Evolutionary conservation across 805 yeast genomes (phyloP).

Genomic region (Schizosaccharomyces cryophilus): DNA sequence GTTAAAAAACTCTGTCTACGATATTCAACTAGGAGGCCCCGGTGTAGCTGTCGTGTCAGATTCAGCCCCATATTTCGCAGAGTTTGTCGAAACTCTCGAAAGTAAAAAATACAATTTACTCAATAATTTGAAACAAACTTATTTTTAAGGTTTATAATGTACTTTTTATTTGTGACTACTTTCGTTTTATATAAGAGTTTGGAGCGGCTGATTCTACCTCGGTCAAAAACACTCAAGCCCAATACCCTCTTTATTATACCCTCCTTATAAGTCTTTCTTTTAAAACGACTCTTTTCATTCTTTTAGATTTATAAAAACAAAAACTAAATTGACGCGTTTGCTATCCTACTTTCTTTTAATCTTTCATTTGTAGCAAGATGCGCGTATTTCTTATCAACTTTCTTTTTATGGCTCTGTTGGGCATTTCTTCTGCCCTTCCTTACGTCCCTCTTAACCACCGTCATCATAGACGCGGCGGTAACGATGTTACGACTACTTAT

Average conservation of each 20-base stretch:
- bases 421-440: neutral
- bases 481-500: neutral
- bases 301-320: too few relatives aligned
- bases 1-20: slow-evolving; percentile 45
- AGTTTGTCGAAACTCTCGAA: neutral
- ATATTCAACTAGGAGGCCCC: slow-evolving; percentile 65
- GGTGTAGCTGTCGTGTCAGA: slow-evolving; percentile 32
- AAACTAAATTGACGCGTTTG: too few relatives aligned
- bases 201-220: too few relatives aligned
- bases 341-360: neutral
- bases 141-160: neutral
- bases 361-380: neutral
- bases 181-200: too few relatives aligned
- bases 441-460: neutral
- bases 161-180: too few relatives aligned
- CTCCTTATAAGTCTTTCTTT: too few relatives aligned
- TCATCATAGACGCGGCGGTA: neutral
- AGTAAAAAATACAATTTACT: neutral
- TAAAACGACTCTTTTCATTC: too few relatives aligned
- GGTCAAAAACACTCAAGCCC: too few relatives aligned
- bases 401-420: neutral
- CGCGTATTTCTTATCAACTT: neutral
- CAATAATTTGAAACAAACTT: neutral
- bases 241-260: too few relatives aligned
- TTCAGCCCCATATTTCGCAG: neutral